Percentiles rank a stretch among this genome's conserved stretches.
Evolutionary conservation across 495 filamentous ascomycete genomes (phyloP).

Genomic region (Lophiostoma macrostomum): DNA sequence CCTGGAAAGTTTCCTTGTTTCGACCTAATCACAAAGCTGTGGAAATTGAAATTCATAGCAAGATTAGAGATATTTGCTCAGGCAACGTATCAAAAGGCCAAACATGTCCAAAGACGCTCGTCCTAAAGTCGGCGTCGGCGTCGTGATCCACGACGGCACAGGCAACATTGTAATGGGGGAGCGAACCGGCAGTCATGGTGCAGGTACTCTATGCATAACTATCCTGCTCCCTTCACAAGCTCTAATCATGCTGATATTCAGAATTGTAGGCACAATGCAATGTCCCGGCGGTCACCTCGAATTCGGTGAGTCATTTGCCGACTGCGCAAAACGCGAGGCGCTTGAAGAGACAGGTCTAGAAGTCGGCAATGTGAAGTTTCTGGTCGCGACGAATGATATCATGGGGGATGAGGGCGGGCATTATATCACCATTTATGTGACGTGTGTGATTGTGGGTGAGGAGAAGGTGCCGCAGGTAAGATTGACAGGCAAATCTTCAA

Average conservation of each 20-base stretch:
- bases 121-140: conserved; percentile 37
- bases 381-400: conserved; percentile 60
- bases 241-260: not conserved
- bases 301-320: conserved; percentile 55
- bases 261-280: conserved; percentile 52
- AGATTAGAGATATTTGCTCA: no score
- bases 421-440: conserved; percentile 65
- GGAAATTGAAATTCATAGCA: no score
- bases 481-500: conserved; percentile 12
- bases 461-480: conserved; percentile 50
- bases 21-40: no score
- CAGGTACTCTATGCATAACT: conserved; percentile 27
- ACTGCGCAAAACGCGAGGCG: conserved; percentile 61
- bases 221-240: not conserved
- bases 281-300: conserved; percentile 71
- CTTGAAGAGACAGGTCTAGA: conserved; percentile 64
- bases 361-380: conserved; percentile 46
- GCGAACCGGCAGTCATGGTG: conserved; percentile 36
- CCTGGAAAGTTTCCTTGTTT: no score
- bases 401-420: conserved; percentile 54
- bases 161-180: conserved; percentile 33
- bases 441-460: conserved; percentile 44
- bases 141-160: conserved; percentile 23
- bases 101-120: no score
- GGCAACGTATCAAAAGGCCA: no score